phyloP scores from a whole-genome alignment of 2,329 filamentous ascomycete species.

The Aspergillus intermedius region DNA sequence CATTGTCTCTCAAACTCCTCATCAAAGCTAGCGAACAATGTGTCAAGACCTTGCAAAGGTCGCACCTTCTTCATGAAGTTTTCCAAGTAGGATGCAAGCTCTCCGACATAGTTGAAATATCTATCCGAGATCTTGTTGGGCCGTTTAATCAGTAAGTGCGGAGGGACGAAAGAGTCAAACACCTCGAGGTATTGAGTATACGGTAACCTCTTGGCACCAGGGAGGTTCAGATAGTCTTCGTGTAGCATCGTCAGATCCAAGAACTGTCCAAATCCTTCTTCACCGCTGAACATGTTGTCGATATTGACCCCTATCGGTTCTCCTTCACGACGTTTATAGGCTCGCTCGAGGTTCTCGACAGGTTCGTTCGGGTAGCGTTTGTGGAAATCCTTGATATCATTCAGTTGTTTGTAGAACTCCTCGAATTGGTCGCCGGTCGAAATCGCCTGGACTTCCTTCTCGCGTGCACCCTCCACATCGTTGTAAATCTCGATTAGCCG shows the following conservation, averaged over 20 bases:
- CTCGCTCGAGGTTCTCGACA: slow-evolving; percentile 87
- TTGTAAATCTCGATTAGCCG: slow-evolving; percentile 77
- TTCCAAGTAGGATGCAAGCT: slow-evolving; percentile 77
- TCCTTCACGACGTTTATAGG: slow-evolving; percentile 71
- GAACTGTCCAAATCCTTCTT: slow-evolving; percentile 88
- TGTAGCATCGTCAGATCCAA: slow-evolving; percentile 81
- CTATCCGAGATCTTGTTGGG: slow-evolving; percentile 82
- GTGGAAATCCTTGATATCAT: slow-evolving; percentile 79
- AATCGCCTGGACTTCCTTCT: slow-evolving; percentile 76
- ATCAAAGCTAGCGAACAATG: slow-evolving; percentile 68
- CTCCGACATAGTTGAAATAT: slow-evolving; percentile 84
- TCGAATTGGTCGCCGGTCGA: slow-evolving; percentile 81
- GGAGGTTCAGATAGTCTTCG: slow-evolving; percentile 84
- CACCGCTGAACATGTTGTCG: slow-evolving; percentile 89
- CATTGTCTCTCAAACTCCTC: slow-evolving; percentile 78
- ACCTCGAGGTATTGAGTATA: slow-evolving; percentile 90
- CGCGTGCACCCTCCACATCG: slow-evolving; percentile 64
- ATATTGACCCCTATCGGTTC: slow-evolving; percentile 62
- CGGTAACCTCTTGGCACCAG: slow-evolving; percentile 72
- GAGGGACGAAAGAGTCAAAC: slow-evolving; percentile 79
- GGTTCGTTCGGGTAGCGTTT: slow-evolving; percentile 87
- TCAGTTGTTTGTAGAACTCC: slow-evolving; percentile 81
- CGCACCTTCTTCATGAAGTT: slow-evolving; percentile 76
- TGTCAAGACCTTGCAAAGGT: slow-evolving; percentile 79
- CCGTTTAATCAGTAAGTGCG: slow-evolving; percentile 66